These are phyloP conservation scores for Emergomyces orientalis DNA, from an alignment of 2,329 filamentous ascomycete genomes.

Conservation along the genomic window DNA sequence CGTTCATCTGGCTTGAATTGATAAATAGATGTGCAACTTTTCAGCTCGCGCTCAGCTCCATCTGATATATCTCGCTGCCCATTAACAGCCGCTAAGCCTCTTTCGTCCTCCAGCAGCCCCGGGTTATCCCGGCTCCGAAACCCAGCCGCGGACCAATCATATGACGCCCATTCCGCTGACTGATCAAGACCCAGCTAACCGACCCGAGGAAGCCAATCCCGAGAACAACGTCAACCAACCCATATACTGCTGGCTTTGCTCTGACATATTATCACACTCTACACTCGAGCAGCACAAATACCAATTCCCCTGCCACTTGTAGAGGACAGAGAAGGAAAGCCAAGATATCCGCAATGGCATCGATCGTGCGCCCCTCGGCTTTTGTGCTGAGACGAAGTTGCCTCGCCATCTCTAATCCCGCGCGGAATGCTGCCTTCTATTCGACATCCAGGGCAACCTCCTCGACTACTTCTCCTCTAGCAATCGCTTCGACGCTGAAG, in stretches of 20 bases:
- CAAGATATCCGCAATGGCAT: constrained; percentile 27
- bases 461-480: constrained; percentile 13
- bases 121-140: constrained; percentile 15
- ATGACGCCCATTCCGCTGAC: constrained; percentile 14
- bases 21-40: too few species aligned
- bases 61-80: too few species aligned
- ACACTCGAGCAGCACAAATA: not conserved
- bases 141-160: constrained; percentile 13
- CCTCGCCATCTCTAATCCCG: constrained; percentile 27
- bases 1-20: not conserved
- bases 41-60: not conserved
- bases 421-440: constrained; percentile 16
- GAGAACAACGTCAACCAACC: not conserved
- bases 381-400: constrained; percentile 30
- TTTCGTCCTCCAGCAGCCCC: constrained; percentile 6
- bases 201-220: constrained; percentile 5
- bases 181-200: constrained; percentile 4
- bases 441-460: constrained; percentile 13
- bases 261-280: not conserved
- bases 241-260: not conserved
- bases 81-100: not conserved
- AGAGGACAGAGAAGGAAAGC: not conserved
- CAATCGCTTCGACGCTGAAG: constrained; percentile 12
- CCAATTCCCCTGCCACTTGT: not conserved
- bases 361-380: constrained; percentile 31